These are phyloP conservation scores for Boechera retrofracta DNA, from an alignment of 345 rosid species.

Conservation along the genomic window DNA sequence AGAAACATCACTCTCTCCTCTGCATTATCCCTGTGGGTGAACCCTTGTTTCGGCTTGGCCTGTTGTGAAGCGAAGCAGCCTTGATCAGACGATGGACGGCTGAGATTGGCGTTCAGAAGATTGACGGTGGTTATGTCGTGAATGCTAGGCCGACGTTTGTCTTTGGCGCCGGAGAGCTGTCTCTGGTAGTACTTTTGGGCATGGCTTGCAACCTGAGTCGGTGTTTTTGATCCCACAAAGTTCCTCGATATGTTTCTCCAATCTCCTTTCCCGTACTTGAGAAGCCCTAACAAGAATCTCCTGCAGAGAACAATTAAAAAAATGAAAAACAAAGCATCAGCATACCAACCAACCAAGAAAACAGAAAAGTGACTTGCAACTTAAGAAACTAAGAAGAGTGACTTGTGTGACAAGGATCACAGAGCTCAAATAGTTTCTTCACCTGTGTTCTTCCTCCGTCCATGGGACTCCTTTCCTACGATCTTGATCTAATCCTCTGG, in stretches of 20 bases:
- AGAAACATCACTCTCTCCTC: constrained; percentile 42
- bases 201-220: constrained; percentile 98
- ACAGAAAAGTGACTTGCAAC: constrained; percentile 10
- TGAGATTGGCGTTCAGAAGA: constrained; percentile 56
- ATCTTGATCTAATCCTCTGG: constrained; percentile 62
- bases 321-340: background rate
- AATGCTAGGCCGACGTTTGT: constrained; percentile 94
- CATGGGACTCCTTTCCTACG: constrained; percentile 98
- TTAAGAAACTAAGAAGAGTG: constrained; percentile 3
- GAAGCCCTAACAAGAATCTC: constrained; percentile 86
- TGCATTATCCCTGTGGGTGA: constrained; percentile 22
- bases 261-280: constrained; percentile 95
- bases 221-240: constrained; percentile 88
- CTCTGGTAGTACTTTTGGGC: constrained; percentile 98
- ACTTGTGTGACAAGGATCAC: constrained; percentile 16
- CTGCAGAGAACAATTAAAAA: constrained; percentile 46
- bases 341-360: constrained; percentile 8
- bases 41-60: constrained; percentile 21
- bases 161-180: constrained; percentile 86
- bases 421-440: background rate
- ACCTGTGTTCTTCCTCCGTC: constrained; percentile 99
- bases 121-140: constrained; percentile 93
- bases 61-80: constrained; percentile 18
- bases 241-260: constrained; percentile 96
- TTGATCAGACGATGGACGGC: constrained; percentile 46